phyloP scores from a whole-genome alignment of 495 filamentous ascomycete species.

The Barbatosphaeria neglecta region DNA sequence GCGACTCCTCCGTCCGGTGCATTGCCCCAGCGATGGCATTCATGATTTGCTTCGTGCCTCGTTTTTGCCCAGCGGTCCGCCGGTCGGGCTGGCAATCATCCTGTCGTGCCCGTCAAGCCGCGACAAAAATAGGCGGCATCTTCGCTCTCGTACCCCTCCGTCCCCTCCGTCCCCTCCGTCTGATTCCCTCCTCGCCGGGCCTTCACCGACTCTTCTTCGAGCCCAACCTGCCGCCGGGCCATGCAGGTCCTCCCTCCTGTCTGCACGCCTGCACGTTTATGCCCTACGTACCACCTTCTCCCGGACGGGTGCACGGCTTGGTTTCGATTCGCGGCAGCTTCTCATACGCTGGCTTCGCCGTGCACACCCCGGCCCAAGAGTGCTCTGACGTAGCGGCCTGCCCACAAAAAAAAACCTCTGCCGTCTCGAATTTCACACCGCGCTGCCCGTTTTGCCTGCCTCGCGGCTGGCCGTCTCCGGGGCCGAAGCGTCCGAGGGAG shows the following conservation, averaged over 20 bases:
- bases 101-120: background rate
- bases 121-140: background rate
- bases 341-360: conserved; percentile 11
- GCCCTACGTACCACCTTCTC: conserved; percentile 2
- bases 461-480: background rate
- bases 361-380: background rate
- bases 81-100: background rate
- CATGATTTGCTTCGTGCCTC: no score
- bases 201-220: background rate
- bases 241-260: background rate
- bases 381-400: background rate
- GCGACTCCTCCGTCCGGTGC: no score
- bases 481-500: no score
- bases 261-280: conserved; percentile 14
- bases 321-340: conserved; percentile 11
- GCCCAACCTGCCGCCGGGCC: background rate
- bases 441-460: background rate
- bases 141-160: background rate
- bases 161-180: background rate
- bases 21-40: background rate
- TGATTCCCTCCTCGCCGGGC: background rate
- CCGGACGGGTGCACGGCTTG: conserved; percentile 5
- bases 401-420: background rate
- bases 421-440: background rate
- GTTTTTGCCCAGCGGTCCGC: background rate